Evolutionary conservation across 192 early-diverging fungal genomes (phyloP).

Genomic region (Coemansia sp.): DNA sequence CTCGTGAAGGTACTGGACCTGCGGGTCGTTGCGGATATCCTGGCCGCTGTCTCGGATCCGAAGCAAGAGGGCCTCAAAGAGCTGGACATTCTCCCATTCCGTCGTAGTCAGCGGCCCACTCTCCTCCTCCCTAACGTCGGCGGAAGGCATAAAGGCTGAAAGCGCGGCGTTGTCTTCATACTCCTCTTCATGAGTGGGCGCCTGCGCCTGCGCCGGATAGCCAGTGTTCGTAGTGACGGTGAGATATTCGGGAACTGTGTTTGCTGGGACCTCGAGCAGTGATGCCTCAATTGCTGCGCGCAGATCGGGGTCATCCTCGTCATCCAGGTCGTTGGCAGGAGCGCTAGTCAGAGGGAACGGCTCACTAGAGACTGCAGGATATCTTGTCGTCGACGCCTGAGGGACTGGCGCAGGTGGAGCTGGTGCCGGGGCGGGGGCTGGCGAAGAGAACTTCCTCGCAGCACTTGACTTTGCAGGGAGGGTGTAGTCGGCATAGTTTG

Average conservation of each 20-base stretch:
- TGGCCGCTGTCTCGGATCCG: conserved; percentile 76
- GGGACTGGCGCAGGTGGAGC: background rate
- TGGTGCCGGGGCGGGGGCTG: background rate
- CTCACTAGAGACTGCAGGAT: conserved; percentile 28
- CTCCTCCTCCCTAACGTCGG: conserved; percentile 21
- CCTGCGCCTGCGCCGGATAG: background rate
- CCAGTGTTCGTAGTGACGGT: conserved; percentile 7
- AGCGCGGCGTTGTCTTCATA: conserved; percentile 15
- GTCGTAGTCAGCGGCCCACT: conserved; percentile 64
- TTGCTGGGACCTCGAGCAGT: conserved; percentile 56
- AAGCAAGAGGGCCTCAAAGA: conserved; percentile 86
- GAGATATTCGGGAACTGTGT: conserved; percentile 27
- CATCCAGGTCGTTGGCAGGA: conserved; percentile 18
- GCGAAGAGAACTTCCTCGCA: background rate
- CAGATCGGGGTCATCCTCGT: conserved; percentile 68
- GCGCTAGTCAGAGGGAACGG: conserved; percentile 39
- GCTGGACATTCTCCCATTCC: conserved; percentile 86
- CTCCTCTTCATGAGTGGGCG: background rate
- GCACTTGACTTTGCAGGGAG: conserved; percentile 3
- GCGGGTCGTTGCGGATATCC: conserved; percentile 70
- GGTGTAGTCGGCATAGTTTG: conserved; percentile 46
- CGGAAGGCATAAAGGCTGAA: conserved; percentile 42
- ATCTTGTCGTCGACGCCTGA: conserved; percentile 11
- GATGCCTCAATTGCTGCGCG: conserved; percentile 79
- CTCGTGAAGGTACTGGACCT: conserved; percentile 81